Evolutionary conservation across 352 stramenopile genomes (phyloP).

Genomic region (Pythium insidiosum): DNA sequence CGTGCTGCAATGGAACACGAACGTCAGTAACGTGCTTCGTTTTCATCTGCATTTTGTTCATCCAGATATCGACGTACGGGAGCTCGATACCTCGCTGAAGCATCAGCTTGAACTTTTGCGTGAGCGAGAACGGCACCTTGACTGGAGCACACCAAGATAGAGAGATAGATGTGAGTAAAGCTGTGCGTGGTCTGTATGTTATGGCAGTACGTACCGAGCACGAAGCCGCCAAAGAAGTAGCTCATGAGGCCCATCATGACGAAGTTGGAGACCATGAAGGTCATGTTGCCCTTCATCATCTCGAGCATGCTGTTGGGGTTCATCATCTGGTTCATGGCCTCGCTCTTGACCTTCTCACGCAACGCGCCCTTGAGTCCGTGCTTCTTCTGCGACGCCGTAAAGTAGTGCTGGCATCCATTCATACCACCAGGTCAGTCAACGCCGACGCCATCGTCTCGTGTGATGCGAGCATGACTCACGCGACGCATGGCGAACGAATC

Average conservation of each 20-base stretch:
- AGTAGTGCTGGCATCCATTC: conserved; percentile 50
- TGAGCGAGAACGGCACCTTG: conserved; percentile 97
- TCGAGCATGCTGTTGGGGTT: conserved; percentile 96
- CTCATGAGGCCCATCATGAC: conserved; percentile 99
- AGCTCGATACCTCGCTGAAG: conserved; percentile 97
- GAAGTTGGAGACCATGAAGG: conserved; percentile 98
- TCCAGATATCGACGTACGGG: conserved; percentile 29
- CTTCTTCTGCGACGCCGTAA: conserved; percentile 85
- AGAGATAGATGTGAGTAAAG: not conserved
- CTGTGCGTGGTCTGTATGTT: conserved; percentile 2
- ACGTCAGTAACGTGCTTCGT: not conserved
- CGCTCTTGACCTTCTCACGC: conserved; percentile 85
- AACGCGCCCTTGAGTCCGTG: conserved; percentile 79
- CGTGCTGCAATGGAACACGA: conserved; percentile 49
- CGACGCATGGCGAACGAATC: conserved; percentile 88
- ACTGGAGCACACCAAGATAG: too few species aligned
- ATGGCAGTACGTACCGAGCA: conserved; percentile 64
- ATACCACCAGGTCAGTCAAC: too few species aligned
- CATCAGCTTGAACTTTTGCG: conserved; percentile 97
- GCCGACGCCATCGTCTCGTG: too few species aligned
- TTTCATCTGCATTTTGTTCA: not conserved
- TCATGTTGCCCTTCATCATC: conserved; percentile 99
- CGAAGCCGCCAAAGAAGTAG: conserved; percentile 98
- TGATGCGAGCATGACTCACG: conserved; percentile 26
- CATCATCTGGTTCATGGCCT: conserved; percentile 91